Percentiles rank a stretch among this genome's conserved stretches.
Conservation (phyloP, 176 grass and related monocot species). For the Triticum dicoccoides region DNA sequence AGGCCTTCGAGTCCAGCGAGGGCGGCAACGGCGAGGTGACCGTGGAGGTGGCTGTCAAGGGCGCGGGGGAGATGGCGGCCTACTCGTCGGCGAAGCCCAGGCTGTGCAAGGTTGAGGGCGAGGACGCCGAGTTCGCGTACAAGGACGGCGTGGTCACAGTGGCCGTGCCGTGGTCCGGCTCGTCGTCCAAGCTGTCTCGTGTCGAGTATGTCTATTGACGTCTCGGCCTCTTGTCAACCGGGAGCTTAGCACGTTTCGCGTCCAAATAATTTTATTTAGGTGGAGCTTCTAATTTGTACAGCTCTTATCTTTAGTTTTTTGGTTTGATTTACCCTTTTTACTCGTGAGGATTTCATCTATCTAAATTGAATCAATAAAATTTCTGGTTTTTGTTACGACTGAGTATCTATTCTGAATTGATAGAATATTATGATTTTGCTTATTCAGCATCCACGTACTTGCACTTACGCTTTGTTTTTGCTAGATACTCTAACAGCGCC, state of each 20-base stretch:
- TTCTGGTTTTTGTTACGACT: neutral
- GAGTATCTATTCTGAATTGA: too few relatives aligned
- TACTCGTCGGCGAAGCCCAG: constrained; percentile 63
- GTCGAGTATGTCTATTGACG: constrained; percentile 63
- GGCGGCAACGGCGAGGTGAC: neutral
- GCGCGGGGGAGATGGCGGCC: constrained; percentile 58
- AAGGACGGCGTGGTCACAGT: constrained; percentile 48
- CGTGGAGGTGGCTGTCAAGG: constrained; percentile 57
- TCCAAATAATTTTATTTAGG: neutral
- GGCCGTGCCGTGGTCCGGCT: constrained; percentile 71
- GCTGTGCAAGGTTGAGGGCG: constrained; percentile 57
- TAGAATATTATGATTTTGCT: too few relatives aligned
- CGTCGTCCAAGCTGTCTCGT: constrained; percentile 42
- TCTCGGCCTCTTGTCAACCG: neutral
- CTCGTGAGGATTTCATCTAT: neutral
- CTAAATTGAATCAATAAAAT: neutral
- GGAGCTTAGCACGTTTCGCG: neutral
- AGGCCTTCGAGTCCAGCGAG: constrained; percentile 31
- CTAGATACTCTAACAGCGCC: too few relatives aligned
- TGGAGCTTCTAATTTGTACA: neutral
- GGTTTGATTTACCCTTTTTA: neutral
- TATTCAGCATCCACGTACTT: too few relatives aligned
- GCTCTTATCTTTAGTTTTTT: neutral
- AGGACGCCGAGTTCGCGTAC: constrained; percentile 51
- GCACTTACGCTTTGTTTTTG: too few relatives aligned